These are phyloP conservation scores for Blastobotrys serpentis DNA, from an alignment of 1,139 yeast genomes.

Conservation along the genomic window DNA sequence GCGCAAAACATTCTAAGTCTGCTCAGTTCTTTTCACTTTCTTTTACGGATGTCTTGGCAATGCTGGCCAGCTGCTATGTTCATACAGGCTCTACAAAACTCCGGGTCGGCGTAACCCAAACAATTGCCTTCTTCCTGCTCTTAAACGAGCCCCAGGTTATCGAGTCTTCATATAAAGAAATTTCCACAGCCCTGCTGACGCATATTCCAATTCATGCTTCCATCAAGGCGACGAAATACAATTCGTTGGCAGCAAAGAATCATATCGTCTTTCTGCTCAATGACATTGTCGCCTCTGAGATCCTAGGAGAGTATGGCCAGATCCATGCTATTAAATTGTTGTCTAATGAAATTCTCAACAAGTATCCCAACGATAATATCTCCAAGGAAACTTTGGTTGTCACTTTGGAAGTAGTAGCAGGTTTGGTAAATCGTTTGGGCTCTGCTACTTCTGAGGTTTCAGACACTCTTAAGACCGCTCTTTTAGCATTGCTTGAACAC, in stretches of 20 bases:
- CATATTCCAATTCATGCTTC: slow-evolving; percentile 25
- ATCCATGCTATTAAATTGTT: slow-evolving; percentile 32
- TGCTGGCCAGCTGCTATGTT: slow-evolving; percentile 25
- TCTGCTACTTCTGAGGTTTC: slow-evolving; percentile 34
- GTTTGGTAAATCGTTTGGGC: slow-evolving; percentile 34
- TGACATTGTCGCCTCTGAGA: slow-evolving; percentile 31
- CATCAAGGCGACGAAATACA: slow-evolving; percentile 26
- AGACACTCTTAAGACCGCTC: slow-evolving; percentile 28
- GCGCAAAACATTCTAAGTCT: slow-evolving; percentile 17
- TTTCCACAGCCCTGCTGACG: slow-evolving; percentile 30
- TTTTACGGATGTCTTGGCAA: slow-evolving; percentile 26
- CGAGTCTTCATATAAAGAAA: slow-evolving; percentile 30
- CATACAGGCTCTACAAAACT: slow-evolving; percentile 26
- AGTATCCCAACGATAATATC: slow-evolving; percentile 24
- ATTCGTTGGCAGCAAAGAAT: slow-evolving; percentile 29
- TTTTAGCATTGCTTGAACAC: slow-evolving; percentile 23
- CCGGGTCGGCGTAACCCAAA: slow-evolving; percentile 34
- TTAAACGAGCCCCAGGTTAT: slow-evolving; percentile 26
- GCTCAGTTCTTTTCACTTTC: slow-evolving; percentile 13
- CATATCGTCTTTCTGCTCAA: slow-evolving; percentile 34
- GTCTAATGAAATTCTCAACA: slow-evolving; percentile 32
- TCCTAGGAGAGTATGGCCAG: slow-evolving; percentile 39
- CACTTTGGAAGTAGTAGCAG: slow-evolving; percentile 30
- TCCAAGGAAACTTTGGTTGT: slow-evolving; percentile 32
- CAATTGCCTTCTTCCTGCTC: slow-evolving; percentile 31